phyloP scores from a whole-genome alignment of 2,329 filamentous ascomycete species.

The Fusarium anguioides region DNA sequence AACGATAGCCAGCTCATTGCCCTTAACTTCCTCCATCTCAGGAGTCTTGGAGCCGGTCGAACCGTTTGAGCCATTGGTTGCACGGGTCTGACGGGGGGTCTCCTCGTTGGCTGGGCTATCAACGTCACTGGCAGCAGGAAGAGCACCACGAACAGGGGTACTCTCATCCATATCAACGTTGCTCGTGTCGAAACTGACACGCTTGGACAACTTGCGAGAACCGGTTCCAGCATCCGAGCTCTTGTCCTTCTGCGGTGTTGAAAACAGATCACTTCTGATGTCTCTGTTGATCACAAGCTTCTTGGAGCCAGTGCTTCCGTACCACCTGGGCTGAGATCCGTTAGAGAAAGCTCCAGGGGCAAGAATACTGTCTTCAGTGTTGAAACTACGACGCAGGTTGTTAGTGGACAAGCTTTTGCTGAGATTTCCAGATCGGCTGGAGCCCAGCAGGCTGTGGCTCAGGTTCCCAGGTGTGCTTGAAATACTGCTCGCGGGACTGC shows the following conservation, averaged over 20 bases:
- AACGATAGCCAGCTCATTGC: constrained; percentile 82
- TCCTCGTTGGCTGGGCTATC: constrained; percentile 49
- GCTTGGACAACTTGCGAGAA: constrained; percentile 76
- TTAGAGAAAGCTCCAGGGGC: constrained; percentile 86
- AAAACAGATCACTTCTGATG: constrained; percentile 78
- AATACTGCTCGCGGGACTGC: constrained; percentile 72
- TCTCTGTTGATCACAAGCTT: constrained; percentile 92
- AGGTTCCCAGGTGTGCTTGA: constrained; percentile 75
- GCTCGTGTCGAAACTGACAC: constrained; percentile 89
- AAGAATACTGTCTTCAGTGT: constrained; percentile 85
- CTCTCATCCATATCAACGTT: constrained; percentile 54
- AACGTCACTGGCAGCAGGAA: constrained; percentile 51
- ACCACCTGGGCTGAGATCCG: constrained; percentile 70
- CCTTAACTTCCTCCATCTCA: constrained; percentile 78
- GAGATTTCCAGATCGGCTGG: constrained; percentile 77
- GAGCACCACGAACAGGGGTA: constrained; percentile 49
- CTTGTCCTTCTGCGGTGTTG: constrained; percentile 67
- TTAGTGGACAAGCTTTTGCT: constrained; percentile 90
- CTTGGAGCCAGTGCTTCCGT: constrained; percentile 79
- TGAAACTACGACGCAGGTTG: constrained; percentile 84
- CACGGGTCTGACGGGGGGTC: constrained; percentile 63
- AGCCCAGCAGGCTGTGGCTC: constrained; percentile 72
- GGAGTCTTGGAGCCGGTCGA: constrained; percentile 55
- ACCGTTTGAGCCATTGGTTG: constrained; percentile 52
- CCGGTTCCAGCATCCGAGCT: constrained; percentile 52